Evolutionary conservation across 2,329 filamentous ascomycete genomes (phyloP), one percentile per base, ranked within the genome.

Genomic region (Ophiostoma novo-ulmi): DNA sequence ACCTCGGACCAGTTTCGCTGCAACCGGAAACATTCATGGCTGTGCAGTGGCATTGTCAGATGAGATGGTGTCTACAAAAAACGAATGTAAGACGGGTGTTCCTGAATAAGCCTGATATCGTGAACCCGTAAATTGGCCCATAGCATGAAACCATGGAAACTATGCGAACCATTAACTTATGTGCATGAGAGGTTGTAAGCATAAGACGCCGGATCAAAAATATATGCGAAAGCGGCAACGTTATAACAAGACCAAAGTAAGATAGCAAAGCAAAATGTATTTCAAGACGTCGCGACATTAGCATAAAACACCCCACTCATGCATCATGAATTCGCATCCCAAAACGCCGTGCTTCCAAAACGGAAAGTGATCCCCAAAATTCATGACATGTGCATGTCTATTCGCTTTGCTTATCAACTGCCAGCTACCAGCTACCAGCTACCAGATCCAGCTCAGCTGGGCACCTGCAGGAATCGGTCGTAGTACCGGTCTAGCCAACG

Each of bases 401-500:
- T n/a, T 13, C 58, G 17, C n/a, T 8, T 10, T 14, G 20, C n/a
- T 4, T 31, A n/a, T 8, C 39, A 4, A 31, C 31, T 31, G 3
- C 26, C 26, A 31, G 26, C 26, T 31, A 31, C 31, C 31, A 31
- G 31, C 31, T 31, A 31, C 31, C 31, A 31, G 31, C 31, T 31
- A 31, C 31, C 31, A 31, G 31, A 31, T 31, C 3, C 31, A 48
- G 7, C 52, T 71, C 64, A 74, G 26, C 68, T 73, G 22, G 84
- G 84, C 48, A 86, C 76, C 76, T 86, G 80, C 77, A 87, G 79
- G 76, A 87, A 87, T 36, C 83, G 82, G 63, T 80, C 80, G 74
- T 85, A 87, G 75, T 87, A 87, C 20, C 78, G 76, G 74, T 87
- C 84, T 35, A 87, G 78, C 85, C 85, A 87, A 72, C 78, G 79